These are phyloP conservation scores for Rhodotorula taiwanensis DNA, from an alignment of 768 basidiomycete species.

Conservation along the genomic window DNA sequence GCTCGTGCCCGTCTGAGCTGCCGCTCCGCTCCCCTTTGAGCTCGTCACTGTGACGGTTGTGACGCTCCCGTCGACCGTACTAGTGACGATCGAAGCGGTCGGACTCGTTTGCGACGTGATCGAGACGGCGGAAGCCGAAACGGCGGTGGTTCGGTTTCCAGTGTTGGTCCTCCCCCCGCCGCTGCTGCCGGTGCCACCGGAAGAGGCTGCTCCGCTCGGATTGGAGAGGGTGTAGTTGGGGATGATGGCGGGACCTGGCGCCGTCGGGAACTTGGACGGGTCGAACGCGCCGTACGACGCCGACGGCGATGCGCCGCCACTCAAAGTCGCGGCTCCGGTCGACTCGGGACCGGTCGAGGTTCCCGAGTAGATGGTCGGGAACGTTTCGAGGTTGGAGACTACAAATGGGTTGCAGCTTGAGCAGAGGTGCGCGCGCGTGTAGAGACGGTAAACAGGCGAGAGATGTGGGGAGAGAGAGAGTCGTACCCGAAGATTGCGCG, in stretches of 20 bases:
- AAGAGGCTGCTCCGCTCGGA: too few species aligned
- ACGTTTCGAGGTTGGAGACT: slow-evolving; percentile 27
- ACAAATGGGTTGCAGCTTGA: neutral
- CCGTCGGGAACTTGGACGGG: neutral
- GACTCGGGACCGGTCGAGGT: neutral
- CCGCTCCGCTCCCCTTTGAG: neutral
- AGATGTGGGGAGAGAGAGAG: neutral
- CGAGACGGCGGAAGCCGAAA: slow-evolving; percentile 7
- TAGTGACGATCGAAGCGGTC: neutral
- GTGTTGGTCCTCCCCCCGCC: too few species aligned
- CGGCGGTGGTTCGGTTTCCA: slow-evolving; percentile 6
- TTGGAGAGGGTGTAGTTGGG: neutral
- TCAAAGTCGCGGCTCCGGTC: too few species aligned
- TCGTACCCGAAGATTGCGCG: too few species aligned
- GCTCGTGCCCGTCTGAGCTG: neutral
- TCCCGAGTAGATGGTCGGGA: slow-evolving; percentile 17
- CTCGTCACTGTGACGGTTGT: slow-evolving; percentile 5
- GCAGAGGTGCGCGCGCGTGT: neutral
- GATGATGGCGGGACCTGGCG: slow-evolving; percentile 12
- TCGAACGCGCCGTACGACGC: neutral
- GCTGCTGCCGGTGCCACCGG: too few species aligned
- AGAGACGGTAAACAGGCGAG: neutral
- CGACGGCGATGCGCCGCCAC: neutral
- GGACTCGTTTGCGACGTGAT: neutral
- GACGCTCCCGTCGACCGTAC: slow-evolving; percentile 10